Percentiles rank a stretch among this genome's conserved stretches.
Conservation (phyloP, 1,284 basidiomycete species). For the Ustilago cynodontis region DNA sequence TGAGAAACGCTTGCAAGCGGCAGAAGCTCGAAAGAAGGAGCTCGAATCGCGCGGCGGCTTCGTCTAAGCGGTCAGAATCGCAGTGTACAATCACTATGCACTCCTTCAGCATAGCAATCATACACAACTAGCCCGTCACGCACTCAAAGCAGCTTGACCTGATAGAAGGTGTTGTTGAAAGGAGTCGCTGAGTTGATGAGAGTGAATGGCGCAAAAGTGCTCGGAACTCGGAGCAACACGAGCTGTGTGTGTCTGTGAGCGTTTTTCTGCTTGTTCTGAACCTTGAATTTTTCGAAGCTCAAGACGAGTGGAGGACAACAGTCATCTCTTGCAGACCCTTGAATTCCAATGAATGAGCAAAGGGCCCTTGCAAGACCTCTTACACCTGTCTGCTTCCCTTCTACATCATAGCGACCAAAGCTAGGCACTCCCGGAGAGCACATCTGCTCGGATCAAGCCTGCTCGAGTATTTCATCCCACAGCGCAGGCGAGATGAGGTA, state of each 20-base stretch:
- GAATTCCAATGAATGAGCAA: neutral
- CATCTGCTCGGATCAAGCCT: no score
- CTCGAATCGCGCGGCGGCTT: constrained; percentile 53
- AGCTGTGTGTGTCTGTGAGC: neutral
- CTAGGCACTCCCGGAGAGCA: no score
- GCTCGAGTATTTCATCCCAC: neutral
- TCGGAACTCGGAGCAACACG: constrained; percentile 8
- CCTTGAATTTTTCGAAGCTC: constrained; percentile 4
- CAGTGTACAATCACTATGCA: neutral
- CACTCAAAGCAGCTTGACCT: neutral
- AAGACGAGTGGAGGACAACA: neutral
- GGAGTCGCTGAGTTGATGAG: no score
- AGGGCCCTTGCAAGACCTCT: neutral
- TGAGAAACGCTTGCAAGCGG: constrained; percentile 59
- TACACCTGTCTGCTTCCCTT: neutral
- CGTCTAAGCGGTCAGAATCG: constrained; percentile 27
- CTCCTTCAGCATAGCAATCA: neutral
- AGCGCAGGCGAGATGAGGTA: neutral
- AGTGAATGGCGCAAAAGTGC: no score
- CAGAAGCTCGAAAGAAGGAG: constrained; percentile 57
- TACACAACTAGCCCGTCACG: neutral
- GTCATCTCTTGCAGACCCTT: neutral
- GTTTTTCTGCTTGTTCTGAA: neutral
- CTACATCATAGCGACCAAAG: neutral
- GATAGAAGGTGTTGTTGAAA: neutral